phyloP scores from a whole-genome alignment of 2,329 filamentous ascomycete genomes.

The Paraphoma chrysanthemicola region DNA sequence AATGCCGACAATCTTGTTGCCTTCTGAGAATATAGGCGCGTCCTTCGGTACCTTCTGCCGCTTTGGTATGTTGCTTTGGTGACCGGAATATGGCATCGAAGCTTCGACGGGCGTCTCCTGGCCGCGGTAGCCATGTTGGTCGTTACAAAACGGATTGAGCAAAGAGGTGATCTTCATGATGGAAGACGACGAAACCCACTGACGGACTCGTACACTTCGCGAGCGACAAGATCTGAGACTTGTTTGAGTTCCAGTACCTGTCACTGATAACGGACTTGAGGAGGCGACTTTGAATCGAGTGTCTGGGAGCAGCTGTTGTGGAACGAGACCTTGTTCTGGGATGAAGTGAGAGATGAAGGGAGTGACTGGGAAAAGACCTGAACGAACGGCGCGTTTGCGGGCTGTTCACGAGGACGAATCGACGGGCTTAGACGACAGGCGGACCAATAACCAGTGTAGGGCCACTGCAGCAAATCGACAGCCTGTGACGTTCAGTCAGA shows the following conservation, averaged over 20 bases:
- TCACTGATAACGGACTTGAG: conserved; percentile 25
- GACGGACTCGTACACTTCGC: not conserved
- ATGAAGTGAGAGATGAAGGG: conserved; percentile 22
- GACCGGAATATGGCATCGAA: conserved; percentile 10
- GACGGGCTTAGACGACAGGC: conserved; percentile 28
- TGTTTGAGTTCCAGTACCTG: conserved; percentile 20
- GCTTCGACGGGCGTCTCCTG: conserved; percentile 20
- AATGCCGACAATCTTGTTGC: conserved; percentile 65
- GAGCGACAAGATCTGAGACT: conserved; percentile 5
- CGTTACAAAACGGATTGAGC: conserved; percentile 46
- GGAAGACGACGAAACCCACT: not conserved
- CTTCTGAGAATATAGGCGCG: conserved; percentile 66
- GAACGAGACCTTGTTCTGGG: conserved; percentile 23
- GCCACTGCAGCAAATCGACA: not conserved
- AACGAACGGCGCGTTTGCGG: conserved; percentile 35
- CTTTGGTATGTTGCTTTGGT: conserved; percentile 24
- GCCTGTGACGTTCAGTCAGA: not conserved
- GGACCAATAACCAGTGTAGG: conserved; percentile 18
- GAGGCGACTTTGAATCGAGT: conserved; percentile 3
- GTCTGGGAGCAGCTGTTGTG: conserved; percentile 12
- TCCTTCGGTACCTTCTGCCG: conserved; percentile 70
- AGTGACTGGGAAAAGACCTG: conserved; percentile 25
- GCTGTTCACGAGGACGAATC: conserved; percentile 36
- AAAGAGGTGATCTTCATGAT: conserved; percentile 51
- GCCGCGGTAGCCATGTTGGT: conserved; percentile 19